phyloP scores from a whole-genome alignment of 148 eudicot species.

The Persicaria maculosa region DNA sequence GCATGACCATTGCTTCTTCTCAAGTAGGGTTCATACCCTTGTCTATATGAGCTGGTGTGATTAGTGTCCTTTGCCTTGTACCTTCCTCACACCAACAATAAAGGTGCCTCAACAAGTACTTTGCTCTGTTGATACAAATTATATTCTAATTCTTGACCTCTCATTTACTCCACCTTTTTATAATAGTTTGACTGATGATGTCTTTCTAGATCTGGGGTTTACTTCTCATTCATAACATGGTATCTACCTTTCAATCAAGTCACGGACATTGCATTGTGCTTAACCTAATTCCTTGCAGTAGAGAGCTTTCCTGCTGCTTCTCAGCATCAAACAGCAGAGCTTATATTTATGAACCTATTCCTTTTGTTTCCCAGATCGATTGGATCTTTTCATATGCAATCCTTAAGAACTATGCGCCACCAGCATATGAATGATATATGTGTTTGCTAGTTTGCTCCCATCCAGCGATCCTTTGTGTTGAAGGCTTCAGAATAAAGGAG shows the following conservation, averaged over 20 bases:
- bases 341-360: not conserved
- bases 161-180: not conserved
- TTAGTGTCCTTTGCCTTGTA: not conserved
- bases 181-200: not conserved
- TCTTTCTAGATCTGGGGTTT: not conserved
- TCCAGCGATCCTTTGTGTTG: no score
- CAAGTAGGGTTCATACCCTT: not conserved
- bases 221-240: not conserved
- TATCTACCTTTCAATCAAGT: not conserved
- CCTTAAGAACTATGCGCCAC: not conserved
- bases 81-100: not conserved
- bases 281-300: not conserved
- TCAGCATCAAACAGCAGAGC: not conserved
- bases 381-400: not conserved
- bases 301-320: not conserved
- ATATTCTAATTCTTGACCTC: not conserved
- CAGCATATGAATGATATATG: not conserved
- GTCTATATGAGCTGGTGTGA: not conserved
- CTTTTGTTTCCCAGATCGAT: not conserved
- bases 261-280: not conserved
- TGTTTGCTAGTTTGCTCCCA: no score
- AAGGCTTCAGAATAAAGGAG: not conserved
- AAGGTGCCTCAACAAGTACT: not conserved
- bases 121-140: not conserved
- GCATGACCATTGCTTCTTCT: not conserved